These are phyloP conservation scores for Durio zibethinus DNA, from an alignment of 345 rosid genomes.

Conservation along the genomic window DNA sequence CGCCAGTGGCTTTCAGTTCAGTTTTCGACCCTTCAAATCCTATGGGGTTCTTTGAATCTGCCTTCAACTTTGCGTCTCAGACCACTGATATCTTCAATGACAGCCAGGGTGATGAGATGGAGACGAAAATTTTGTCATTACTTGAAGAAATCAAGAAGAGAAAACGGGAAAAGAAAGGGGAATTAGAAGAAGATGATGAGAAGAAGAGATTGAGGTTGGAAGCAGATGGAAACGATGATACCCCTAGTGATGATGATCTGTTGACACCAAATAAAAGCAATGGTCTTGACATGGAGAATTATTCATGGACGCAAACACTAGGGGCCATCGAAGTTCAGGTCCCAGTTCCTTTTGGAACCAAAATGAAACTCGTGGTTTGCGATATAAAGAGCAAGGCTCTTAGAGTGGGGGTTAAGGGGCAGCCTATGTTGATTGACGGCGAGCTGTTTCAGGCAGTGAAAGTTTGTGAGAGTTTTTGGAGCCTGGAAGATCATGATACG, in stretches of 20 bases:
- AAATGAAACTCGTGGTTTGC: slow-evolving; percentile 11
- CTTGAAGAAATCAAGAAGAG: neutral
- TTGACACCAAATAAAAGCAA: slow-evolving; percentile 23
- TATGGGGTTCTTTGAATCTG: neutral
- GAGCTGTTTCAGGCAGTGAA: slow-evolving; percentile 20
- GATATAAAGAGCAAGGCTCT: slow-evolving; percentile 26
- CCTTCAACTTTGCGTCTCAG: neutral
- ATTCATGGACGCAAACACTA: slow-evolving; percentile 30
- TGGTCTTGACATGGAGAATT: slow-evolving; percentile 28
- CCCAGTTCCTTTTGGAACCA: slow-evolving; percentile 27
- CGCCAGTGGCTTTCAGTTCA: neutral
- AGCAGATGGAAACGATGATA: no score
- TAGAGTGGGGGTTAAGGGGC: slow-evolving; percentile 25
- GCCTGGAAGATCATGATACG: slow-evolving; percentile 25
- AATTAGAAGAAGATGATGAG: neutral
- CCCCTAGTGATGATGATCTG: neutral
- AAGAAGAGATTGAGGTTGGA: neutral
- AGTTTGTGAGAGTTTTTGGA: slow-evolving; percentile 21
- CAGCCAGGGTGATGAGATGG: neutral
- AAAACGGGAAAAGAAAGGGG: neutral
- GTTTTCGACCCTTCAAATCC: slow-evolving; percentile 1
- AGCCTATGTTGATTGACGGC: slow-evolving; percentile 8
- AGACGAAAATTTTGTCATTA: neutral
- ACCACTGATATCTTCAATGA: neutral
- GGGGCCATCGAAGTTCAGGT: slow-evolving; percentile 17